phyloP scores from a whole-genome alignment of 768 basidiomycete genomes.

The Leucocoprinus sp. region DNA sequence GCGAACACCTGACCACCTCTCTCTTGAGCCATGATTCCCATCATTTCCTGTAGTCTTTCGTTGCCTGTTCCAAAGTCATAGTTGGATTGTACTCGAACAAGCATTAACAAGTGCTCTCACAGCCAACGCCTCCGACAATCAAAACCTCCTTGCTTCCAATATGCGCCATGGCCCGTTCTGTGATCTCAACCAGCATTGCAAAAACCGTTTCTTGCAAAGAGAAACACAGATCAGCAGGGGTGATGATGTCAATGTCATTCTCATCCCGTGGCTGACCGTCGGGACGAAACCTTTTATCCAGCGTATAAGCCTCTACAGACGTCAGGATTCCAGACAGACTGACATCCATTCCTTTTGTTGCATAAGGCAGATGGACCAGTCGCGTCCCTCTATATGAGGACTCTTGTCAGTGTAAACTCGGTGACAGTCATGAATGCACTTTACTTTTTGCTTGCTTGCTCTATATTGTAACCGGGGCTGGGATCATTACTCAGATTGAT shows the following conservation, averaged over 20 bases:
- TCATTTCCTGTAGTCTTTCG: slow-evolving; percentile 93
- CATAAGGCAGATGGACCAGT: slow-evolving; percentile 79
- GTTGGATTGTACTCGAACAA: neutral
- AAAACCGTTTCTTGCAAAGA: slow-evolving; percentile 95
- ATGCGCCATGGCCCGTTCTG: slow-evolving; percentile 98
- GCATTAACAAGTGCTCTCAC: slow-evolving; percentile 37
- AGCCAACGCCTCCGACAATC: slow-evolving; percentile 99
- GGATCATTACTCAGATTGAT: slow-evolving; percentile 95
- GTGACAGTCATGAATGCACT: slow-evolving; percentile 12
- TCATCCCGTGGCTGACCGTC: slow-evolving; percentile 28
- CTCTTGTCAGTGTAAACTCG: neutral
- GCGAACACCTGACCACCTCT: slow-evolving; percentile 86
- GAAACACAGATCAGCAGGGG: slow-evolving; percentile 94
- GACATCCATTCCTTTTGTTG: slow-evolving; percentile 98
- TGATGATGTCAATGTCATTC: slow-evolving; percentile 65
- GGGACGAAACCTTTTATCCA: slow-evolving; percentile 74
- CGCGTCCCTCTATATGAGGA: slow-evolving; percentile 60
- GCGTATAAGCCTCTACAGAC: slow-evolving; percentile 79
- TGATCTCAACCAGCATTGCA: slow-evolving; percentile 98
- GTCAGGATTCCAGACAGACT: slow-evolving; percentile 92
- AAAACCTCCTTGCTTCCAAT: slow-evolving; percentile 93
- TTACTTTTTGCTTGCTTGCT: slow-evolving; percentile 88
- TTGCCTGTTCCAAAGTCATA: slow-evolving; percentile 51
- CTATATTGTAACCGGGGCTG: slow-evolving; percentile 94
- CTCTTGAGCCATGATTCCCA: slow-evolving; percentile 94